These are phyloP conservation scores for Uncinocarpus reesii DNA, from an alignment of 2,329 filamentous ascomycete species.

Conservation along the genomic window DNA sequence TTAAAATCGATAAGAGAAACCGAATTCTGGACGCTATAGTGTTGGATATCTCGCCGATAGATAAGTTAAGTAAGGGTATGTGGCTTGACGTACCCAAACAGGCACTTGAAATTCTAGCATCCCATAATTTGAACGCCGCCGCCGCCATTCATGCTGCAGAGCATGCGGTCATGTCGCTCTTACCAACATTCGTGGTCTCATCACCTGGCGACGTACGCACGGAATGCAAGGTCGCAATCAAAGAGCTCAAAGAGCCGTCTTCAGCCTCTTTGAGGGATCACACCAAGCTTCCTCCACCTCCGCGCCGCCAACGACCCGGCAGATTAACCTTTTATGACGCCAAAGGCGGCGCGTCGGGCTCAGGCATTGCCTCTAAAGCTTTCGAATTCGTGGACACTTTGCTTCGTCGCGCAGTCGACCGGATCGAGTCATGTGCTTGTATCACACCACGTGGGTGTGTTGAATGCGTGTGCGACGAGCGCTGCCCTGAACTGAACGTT, in stretches of 20 bases:
- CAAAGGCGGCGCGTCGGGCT: constrained; percentile 74
- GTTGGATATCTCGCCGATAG: constrained; percentile 85
- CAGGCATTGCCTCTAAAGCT: constrained; percentile 80
- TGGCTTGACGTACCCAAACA: constrained; percentile 82
- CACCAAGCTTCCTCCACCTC: constrained; percentile 27
- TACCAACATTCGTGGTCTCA: constrained; percentile 83
- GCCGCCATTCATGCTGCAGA: constrained; percentile 91
- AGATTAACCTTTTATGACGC: constrained; percentile 90
- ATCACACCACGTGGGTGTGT: constrained; percentile 60
- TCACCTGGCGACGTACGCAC: constrained; percentile 87
- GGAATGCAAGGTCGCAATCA: constrained; percentile 80
- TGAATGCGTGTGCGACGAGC: constrained; percentile 78
- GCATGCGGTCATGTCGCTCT: constrained; percentile 74
- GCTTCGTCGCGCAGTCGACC: constrained; percentile 61
- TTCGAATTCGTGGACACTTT: constrained; percentile 84
- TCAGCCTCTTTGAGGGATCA: constrained; percentile 17
- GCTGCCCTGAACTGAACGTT: constrained; percentile 75
- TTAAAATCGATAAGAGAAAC: constrained; percentile 81
- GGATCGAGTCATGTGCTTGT: constrained; percentile 69
- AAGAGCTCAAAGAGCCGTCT: constrained; percentile 56
- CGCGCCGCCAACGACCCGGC: constrained; percentile 66
- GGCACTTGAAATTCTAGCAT: constrained; percentile 68
- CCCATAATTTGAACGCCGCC: constrained; percentile 64
- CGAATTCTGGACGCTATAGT: constrained; percentile 84
- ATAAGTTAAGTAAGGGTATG: constrained; percentile 76